Percentiles rank a stretch among this genome's conserved stretches.
Evolutionary conservation across 257 asterid genomes (phyloP).

Genomic region (Jaltomata sinuosa): DNA sequence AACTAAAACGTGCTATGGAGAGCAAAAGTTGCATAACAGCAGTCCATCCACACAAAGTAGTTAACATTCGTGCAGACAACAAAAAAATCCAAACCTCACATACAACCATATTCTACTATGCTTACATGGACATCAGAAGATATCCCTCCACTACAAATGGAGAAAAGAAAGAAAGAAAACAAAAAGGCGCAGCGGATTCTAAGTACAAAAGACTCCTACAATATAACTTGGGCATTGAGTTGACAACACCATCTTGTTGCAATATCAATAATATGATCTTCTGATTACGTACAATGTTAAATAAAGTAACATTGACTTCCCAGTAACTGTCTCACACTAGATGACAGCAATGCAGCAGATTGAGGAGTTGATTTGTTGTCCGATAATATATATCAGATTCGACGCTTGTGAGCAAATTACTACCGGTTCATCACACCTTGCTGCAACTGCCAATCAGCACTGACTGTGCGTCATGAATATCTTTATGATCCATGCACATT

Average conservation of each 20-base stretch:
- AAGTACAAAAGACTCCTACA: neutral
- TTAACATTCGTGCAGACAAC: neutral
- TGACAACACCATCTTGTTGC: neutral
- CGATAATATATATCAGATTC: neutral
- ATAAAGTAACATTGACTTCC: neutral
- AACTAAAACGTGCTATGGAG: neutral
- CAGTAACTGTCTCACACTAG: neutral
- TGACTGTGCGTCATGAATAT: neutral
- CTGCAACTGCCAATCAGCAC: neutral
- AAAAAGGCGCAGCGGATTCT: neutral
- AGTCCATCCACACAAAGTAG: neutral
- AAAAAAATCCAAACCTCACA: neutral
- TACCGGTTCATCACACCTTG: neutral
- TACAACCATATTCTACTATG: neutral
- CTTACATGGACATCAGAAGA: neutral
- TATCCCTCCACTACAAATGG: neutral
- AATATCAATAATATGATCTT: neutral
- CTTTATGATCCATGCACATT: neutral
- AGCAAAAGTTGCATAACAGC: neutral
- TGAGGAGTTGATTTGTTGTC: neutral
- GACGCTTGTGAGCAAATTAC: neutral
- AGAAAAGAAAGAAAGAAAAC: neutral
- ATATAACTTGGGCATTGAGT: neutral
- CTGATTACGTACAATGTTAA: neutral
- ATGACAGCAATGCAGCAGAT: neutral